A percentile compares a stretch with the other conserved stretches of the same genome.
These are phyloP conservation scores for Aurinia saxatilis DNA, from an alignment of 345 rosid species.

Conservation along the genomic window DNA sequence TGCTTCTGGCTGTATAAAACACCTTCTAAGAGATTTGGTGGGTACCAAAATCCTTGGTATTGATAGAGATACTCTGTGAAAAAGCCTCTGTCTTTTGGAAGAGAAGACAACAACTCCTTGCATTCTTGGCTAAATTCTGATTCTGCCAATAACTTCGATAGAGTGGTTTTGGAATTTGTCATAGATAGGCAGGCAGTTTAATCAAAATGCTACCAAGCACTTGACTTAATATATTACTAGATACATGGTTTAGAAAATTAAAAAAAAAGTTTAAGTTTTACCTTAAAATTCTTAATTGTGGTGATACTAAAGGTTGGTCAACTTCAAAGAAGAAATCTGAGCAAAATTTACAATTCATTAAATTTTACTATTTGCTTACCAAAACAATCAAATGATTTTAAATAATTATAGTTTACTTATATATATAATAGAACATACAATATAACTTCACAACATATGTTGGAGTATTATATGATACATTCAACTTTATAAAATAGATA, in stretches of 20 bases:
- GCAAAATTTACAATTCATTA: no score
- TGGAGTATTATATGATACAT: no score
- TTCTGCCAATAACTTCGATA: slow-evolving; percentile 32
- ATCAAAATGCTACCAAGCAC: neutral
- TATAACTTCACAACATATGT: no score
- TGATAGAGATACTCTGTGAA: slow-evolving; percentile 27
- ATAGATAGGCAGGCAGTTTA: neutral
- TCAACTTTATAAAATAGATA: neutral
- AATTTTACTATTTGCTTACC: no score
- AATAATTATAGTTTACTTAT: no score
- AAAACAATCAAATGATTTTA: no score
- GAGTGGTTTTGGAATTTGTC: slow-evolving; percentile 9
- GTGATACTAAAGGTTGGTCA: no score
- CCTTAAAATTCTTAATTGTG: no score
- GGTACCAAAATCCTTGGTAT: slow-evolving; percentile 56
- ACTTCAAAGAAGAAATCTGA: no score
- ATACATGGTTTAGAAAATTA: neutral
- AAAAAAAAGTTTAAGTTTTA: no score
- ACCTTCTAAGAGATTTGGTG: slow-evolving; percentile 31
- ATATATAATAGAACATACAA: no score
- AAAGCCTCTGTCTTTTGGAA: slow-evolving; percentile 38
- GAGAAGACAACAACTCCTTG: slow-evolving; percentile 26
- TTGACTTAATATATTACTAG: slow-evolving; percentile 1
- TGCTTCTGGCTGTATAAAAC: slow-evolving; percentile 37
- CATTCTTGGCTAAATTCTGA: slow-evolving; percentile 27